Percentiles rank a stretch among this genome's conserved stretches.
Conservation (phyloP, 176 grass and related monocot species). For the Areca catechu region DNA sequence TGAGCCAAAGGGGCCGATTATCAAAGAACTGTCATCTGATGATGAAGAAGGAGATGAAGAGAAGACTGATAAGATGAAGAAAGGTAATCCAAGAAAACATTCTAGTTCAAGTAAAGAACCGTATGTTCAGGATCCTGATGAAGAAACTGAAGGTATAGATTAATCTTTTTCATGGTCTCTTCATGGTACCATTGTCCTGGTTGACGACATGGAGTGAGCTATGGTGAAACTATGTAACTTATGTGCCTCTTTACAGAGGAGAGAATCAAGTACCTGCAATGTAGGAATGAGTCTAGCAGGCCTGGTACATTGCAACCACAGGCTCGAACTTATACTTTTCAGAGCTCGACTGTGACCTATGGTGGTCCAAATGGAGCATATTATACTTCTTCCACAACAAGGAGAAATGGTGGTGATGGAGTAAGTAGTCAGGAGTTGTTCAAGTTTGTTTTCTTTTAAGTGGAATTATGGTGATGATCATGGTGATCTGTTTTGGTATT, state of each 20-base stretch:
- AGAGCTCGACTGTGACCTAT: conserved; percentile 62
- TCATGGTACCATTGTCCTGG: too few relatives aligned
- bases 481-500: too few relatives aligned
- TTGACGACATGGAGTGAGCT: too few relatives aligned
- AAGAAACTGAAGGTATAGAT: conserved; percentile 44
- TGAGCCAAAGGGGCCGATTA: conserved; percentile 38
- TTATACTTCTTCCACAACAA: conserved; percentile 53
- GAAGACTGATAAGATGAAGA: conserved; percentile 16
- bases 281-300: conserved; percentile 27
- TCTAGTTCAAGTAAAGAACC: conserved; percentile 32
- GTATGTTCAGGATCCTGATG: conserved; percentile 73
- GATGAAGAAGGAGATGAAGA: conserved; percentile 24
- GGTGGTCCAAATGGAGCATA: conserved; percentile 60
- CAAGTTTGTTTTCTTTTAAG: too few relatives aligned
- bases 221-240: too few relatives aligned
- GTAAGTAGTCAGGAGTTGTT: conserved; percentile 30
- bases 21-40: conserved; percentile 59
- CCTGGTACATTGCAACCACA: conserved; percentile 17
- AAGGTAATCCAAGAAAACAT: conserved; percentile 43
- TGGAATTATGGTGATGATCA: too few relatives aligned
- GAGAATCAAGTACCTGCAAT: conserved; percentile 36
- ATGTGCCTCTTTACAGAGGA: conserved; percentile 26
- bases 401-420: conserved; percentile 41
- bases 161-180: too few relatives aligned
- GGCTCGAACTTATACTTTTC: conserved; percentile 43